Percentiles rank a stretch among this genome's conserved stretches.
phyloP scores from a whole-genome alignment of 495 filamentous ascomycete genomes.

The Podospora bellae-mahoneyi region DNA sequence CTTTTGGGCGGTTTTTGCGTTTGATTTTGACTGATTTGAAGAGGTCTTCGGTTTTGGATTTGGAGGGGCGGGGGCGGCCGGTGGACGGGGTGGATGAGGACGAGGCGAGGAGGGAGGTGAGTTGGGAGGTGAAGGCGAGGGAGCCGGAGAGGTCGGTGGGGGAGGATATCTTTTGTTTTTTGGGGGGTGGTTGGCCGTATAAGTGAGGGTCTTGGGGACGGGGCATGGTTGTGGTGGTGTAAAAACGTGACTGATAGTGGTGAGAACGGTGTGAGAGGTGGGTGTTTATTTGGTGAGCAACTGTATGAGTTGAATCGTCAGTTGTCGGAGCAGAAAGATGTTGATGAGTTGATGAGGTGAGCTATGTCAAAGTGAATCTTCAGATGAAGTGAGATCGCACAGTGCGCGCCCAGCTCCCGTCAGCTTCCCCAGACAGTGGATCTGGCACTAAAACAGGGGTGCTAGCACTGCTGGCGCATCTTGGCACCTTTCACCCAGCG shows the following conservation, averaged over 20 bases:
- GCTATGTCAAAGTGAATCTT: neutral
- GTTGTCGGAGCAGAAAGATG: neutral
- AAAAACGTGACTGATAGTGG: neutral
- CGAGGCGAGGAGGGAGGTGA: constrained; percentile 66
- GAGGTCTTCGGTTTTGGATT: constrained; percentile 66
- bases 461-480: neutral
- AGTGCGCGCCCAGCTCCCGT: neutral
- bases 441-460: neutral
- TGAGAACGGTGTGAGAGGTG: neutral
- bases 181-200: constrained; percentile 70
- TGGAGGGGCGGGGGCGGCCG: constrained; percentile 64
- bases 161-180: constrained; percentile 56
- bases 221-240: constrained; percentile 41
- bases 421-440: neutral
- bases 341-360: neutral
- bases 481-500: neutral
- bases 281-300: neutral
- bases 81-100: constrained; percentile 35
- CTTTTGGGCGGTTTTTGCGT: constrained; percentile 45
- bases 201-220: constrained; percentile 55
- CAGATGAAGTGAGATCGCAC: neutral
- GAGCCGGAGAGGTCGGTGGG: constrained; percentile 59
- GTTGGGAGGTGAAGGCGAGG: constrained; percentile 73
- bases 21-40: constrained; percentile 66
- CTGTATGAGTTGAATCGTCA: neutral